These are phyloP conservation scores for Chalciporus piperatus DNA, from an alignment of 768 basidiomycete species.

Conservation along the genomic window DNA sequence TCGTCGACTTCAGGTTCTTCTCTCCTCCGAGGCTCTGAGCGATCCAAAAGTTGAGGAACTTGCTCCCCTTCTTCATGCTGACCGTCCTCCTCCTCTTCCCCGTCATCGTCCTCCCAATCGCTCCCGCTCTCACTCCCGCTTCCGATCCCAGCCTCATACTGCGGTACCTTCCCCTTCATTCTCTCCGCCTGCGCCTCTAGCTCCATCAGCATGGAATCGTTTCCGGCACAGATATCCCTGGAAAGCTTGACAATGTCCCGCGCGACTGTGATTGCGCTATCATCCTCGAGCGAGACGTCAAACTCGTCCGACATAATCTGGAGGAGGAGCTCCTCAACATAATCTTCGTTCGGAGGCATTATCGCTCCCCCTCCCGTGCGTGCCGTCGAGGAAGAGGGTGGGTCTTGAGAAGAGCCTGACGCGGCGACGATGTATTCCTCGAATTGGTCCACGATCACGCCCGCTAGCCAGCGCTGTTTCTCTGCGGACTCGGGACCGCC, in stretches of 20 bases:
- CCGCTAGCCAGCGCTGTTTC: slow-evolving; percentile 88
- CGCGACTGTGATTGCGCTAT: slow-evolving; percentile 71
- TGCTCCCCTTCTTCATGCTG: slow-evolving; percentile 47
- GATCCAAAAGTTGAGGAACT: slow-evolving; percentile 55
- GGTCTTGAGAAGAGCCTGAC: slow-evolving; percentile 3
- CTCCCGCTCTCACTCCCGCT: slow-evolving; percentile 36
- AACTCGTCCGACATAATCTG: slow-evolving; percentile 90
- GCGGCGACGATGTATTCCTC: slow-evolving; percentile 45
- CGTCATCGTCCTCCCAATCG: slow-evolving; percentile 47
- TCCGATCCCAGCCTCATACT: slow-evolving; percentile 41
- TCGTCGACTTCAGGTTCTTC: slow-evolving; percentile 80
- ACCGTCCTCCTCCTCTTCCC: slow-evolving; percentile 35
- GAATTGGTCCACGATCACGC: slow-evolving; percentile 77
- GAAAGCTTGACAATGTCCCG: slow-evolving; percentile 70
- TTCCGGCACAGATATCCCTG: slow-evolving; percentile 47
- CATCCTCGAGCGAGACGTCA: slow-evolving; percentile 81
- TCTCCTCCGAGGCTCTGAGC: slow-evolving; percentile 27
- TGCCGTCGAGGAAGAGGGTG: background rate
- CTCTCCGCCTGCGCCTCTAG: slow-evolving; percentile 66
- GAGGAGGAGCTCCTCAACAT: slow-evolving; percentile 77
- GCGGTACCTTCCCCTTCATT: slow-evolving; percentile 53
- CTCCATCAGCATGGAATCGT: slow-evolving; percentile 47
- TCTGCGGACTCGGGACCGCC: slow-evolving; percentile 68
- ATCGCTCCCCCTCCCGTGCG: background rate
- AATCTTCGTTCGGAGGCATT: slow-evolving; percentile 56